phyloP scores from a whole-genome alignment of 1,139 yeast species.

The Citeromyces hawaiiensis region DNA sequence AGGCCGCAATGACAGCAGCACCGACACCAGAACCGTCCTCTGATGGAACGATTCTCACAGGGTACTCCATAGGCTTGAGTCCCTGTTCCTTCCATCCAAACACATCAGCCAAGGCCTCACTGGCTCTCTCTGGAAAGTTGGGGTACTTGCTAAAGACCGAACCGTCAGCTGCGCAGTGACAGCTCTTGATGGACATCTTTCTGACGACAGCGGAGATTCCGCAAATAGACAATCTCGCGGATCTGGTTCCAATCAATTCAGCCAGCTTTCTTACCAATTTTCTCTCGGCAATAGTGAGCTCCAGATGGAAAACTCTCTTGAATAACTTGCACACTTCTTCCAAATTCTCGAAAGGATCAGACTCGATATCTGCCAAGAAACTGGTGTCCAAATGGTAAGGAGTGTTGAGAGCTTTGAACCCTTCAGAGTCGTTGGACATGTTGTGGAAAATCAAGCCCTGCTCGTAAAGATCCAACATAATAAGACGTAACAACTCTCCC shows the following conservation, averaged over 20 bases:
- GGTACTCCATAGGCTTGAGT: slow-evolving; percentile 22
- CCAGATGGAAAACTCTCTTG: slow-evolving; percentile 39
- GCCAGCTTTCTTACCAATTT: slow-evolving; percentile 72
- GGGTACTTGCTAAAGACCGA: slow-evolving; percentile 93
- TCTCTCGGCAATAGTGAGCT: slow-evolving; percentile 68
- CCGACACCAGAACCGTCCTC: slow-evolving; percentile 99
- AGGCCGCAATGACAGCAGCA: slow-evolving; percentile 95
- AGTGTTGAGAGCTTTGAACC: slow-evolving; percentile 20
- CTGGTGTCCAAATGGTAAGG: slow-evolving; percentile 80
- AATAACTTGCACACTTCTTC: slow-evolving; percentile 57
- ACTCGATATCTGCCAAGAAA: slow-evolving; percentile 75
- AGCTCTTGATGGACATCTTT: slow-evolving; percentile 62
- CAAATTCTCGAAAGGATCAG: slow-evolving; percentile 48
- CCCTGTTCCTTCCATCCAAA: slow-evolving; percentile 56
- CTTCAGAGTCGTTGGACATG: slow-evolving; percentile 25
- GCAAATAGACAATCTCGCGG: slow-evolving; percentile 87
- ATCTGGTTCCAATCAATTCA: slow-evolving; percentile 81
- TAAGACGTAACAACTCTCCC: slow-evolving; percentile 83
- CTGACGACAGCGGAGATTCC: slow-evolving; percentile 93
- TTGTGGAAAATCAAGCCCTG: slow-evolving; percentile 67
- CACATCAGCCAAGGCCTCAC: slow-evolving; percentile 78
- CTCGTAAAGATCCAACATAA: slow-evolving; percentile 59
- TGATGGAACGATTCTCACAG: slow-evolving; percentile 77
- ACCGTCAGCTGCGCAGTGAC: slow-evolving; percentile 95
- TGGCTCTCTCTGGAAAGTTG: slow-evolving; percentile 79